These are phyloP conservation scores for Baorangia bicolor DNA, from an alignment of 768 basidiomycete genomes.

Conservation along the genomic window DNA sequence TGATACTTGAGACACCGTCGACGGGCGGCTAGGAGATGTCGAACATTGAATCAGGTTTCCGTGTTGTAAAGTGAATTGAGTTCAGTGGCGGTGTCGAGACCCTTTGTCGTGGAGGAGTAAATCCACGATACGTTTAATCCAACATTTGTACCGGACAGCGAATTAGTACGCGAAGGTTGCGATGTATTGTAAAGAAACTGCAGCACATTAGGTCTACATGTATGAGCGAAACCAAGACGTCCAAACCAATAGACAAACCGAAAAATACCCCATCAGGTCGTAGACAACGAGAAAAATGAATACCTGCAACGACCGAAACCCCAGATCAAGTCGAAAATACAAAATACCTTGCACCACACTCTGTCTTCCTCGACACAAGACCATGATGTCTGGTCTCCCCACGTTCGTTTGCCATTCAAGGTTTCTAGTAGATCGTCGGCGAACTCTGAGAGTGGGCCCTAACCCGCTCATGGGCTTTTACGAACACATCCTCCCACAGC, in stretches of 20 bases:
- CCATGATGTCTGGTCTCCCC: background rate
- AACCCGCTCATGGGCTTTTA: slow-evolving; percentile 10
- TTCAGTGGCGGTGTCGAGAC: background rate
- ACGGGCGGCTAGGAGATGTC: background rate
- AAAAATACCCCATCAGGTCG: background rate
- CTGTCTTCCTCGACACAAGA: background rate
- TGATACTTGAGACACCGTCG: background rate
- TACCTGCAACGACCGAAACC: background rate
- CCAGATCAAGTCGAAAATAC: background rate
- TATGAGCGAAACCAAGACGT: background rate
- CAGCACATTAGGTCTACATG: background rate
- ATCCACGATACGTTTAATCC: background rate
- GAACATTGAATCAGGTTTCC: background rate
- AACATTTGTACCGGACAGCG: background rate
- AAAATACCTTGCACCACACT: background rate
- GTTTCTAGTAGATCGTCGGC: background rate
- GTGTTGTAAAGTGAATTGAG: too few relatives aligned
- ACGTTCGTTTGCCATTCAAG: background rate
- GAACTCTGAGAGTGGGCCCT: background rate
- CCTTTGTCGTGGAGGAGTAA: background rate
- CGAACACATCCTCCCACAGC: slow-evolving; percentile 22
- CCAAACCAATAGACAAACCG: background rate
- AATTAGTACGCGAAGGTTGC: background rate
- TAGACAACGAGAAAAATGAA: background rate
- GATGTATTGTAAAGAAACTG: background rate